These are phyloP conservation scores for Cymbopogon citratus DNA, from an alignment of 176 grass and related monocot species.

Conservation along the genomic window DNA sequence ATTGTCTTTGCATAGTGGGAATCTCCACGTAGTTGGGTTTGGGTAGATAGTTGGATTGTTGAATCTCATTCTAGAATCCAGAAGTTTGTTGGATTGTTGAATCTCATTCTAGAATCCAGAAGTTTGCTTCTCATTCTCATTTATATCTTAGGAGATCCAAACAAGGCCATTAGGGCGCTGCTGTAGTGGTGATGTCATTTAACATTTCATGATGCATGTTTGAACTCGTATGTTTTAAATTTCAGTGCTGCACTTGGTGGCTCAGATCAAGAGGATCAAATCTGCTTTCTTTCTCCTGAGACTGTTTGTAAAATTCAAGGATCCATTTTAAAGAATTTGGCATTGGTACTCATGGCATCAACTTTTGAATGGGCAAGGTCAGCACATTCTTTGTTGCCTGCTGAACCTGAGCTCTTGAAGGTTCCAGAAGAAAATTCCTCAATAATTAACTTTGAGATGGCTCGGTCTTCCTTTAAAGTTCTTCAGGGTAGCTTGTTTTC, in stretches of 20 bases:
- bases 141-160: neutral
- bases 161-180: neutral
- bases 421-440: constrained; percentile 37
- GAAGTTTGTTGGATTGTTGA: no score
- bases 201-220: neutral
- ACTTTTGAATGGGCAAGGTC: constrained; percentile 58
- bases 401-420: constrained; percentile 24
- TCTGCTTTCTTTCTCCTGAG: constrained; percentile 72
- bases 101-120: neutral
- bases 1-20: neutral
- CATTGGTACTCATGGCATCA: constrained; percentile 42
- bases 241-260: constrained; percentile 61
- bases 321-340: constrained; percentile 54
- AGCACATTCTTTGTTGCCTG: constrained; percentile 37
- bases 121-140: neutral
- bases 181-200: neutral
- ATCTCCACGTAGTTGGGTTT: neutral
- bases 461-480: constrained; percentile 60
- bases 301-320: constrained; percentile 35
- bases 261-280: constrained; percentile 54
- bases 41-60: neutral
- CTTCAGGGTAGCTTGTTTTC: constrained; percentile 65
- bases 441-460: constrained; percentile 34
- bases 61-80: neutral
- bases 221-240: constrained; percentile 11